Percentiles rank a stretch among this genome's conserved stretches.
These are phyloP conservation scores for Excoecaria cochinchinensis DNA, from an alignment of 345 rosid genomes.

Conservation along the genomic window DNA sequence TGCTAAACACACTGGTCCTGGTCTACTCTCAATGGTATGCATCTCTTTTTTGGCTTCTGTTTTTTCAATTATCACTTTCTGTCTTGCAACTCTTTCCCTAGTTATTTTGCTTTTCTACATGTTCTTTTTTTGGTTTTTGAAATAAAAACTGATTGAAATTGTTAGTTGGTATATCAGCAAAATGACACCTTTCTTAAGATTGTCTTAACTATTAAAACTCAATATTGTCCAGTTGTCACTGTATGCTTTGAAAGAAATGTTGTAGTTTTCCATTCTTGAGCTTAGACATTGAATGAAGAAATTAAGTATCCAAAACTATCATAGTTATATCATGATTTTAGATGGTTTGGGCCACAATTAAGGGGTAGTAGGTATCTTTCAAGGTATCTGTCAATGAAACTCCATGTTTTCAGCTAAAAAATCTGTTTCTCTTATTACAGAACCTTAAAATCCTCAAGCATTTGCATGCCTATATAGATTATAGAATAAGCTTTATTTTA, in stretches of 20 bases:
- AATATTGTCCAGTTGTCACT: neutral
- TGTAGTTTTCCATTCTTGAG: neutral
- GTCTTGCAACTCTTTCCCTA: neutral
- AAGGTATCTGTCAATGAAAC: neutral
- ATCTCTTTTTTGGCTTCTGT: neutral
- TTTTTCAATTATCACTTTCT: neutral
- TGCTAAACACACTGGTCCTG: conserved; percentile 97
- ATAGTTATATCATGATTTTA: neutral
- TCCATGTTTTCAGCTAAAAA: neutral
- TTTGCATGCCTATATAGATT: neutral
- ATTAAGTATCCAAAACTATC: neutral
- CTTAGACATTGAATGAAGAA: neutral
- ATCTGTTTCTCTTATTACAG: neutral
- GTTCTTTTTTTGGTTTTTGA: neutral
- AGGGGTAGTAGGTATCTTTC: neutral
- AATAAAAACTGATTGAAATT: neutral
- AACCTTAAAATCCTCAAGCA: neutral
- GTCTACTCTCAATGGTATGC: conserved; percentile 87
- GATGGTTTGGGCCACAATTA: neutral
- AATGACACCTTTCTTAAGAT: neutral
- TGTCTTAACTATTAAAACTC: neutral
- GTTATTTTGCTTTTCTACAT: neutral
- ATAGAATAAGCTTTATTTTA: neutral
- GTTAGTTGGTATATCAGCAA: neutral
- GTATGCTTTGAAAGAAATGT: neutral